Evolutionary conservation across 2,329 filamentous ascomycete species (phyloP).

Genomic region (Epichloe sibirici): DNA sequence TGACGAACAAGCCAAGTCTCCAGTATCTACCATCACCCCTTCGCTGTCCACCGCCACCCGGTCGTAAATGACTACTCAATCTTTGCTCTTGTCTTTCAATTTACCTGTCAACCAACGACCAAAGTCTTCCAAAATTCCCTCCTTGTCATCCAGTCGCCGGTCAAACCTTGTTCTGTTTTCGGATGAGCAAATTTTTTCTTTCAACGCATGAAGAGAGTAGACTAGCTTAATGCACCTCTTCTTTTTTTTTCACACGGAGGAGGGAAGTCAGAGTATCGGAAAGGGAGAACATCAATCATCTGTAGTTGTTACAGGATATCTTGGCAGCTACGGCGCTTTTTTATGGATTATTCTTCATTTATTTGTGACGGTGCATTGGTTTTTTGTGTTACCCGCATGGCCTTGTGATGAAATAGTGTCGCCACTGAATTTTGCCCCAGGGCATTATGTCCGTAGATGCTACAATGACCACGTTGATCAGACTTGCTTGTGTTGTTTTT

Average conservation of each 20-base stretch:
- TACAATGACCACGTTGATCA: not conserved
- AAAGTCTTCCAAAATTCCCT: not conserved
- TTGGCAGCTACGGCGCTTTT: constrained; percentile 3
- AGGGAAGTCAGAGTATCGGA: not conserved
- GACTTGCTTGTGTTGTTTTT: not conserved
- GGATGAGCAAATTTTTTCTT: not conserved
- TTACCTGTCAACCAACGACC: not conserved
- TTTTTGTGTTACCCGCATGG: not conserved
- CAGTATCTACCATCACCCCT: constrained; percentile 1
- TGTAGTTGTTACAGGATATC: not conserved
- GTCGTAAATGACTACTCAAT: constrained; percentile 4
- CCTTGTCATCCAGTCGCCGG: not conserved
- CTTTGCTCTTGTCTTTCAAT: not conserved
- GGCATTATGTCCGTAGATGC: not conserved
- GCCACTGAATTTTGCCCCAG: no score
- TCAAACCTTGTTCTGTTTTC: no score
- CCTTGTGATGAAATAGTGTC: not conserved
- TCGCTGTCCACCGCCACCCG: constrained; percentile 14
- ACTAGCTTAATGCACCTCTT: not conserved
- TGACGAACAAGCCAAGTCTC: constrained; percentile 16
- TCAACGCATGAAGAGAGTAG: not conserved
- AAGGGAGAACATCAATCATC: not conserved
- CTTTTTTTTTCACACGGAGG: not conserved
- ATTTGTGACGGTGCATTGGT: not conserved
- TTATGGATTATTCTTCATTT: not conserved